phyloP scores from a whole-genome alignment of 2,329 filamentous ascomycete species.

The Rhinocladiella mackenziei region DNA sequence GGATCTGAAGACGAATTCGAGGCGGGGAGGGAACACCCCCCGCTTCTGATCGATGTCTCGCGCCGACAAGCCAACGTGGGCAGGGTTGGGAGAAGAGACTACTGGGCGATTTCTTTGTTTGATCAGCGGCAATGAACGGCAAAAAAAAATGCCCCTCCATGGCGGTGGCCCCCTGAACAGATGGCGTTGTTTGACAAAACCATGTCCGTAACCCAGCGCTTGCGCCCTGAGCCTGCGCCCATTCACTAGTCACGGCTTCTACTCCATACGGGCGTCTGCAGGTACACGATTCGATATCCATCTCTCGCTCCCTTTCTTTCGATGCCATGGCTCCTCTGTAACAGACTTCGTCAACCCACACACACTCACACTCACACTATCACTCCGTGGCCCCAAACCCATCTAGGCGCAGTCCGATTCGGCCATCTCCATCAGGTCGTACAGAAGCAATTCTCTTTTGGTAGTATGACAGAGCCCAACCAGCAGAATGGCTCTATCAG shows the following conservation, averaged over 20 bases:
- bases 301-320: slow-evolving; percentile 13
- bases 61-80: neutral
- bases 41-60: neutral
- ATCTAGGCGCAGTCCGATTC: slow-evolving; percentile 9
- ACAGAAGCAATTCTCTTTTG: slow-evolving; percentile 5
- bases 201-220: neutral
- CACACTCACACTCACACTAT: slow-evolving; percentile 9
- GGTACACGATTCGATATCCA: slow-evolving; percentile 8
- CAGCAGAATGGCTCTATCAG: slow-evolving; percentile 20
- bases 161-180: slow-evolving; percentile 11
- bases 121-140: too few relatives aligned
- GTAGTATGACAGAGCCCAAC: slow-evolving; percentile 22
- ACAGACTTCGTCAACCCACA: slow-evolving; percentile 8
- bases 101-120: too few relatives aligned
- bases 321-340: slow-evolving; percentile 12
- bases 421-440: slow-evolving; percentile 9
- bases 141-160: slow-evolving; percentile 1
- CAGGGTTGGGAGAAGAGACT: neutral
- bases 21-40: neutral
- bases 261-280: neutral
- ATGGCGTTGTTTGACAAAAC: slow-evolving; percentile 10
- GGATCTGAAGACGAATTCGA: neutral
- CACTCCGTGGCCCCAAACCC: slow-evolving; percentile 4
- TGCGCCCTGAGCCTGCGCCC: too few relatives aligned
- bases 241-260: neutral